Evolutionary conservation across 139 green algal genomes (phyloP).

Genomic region (Diplosphaera chodatii): DNA sequence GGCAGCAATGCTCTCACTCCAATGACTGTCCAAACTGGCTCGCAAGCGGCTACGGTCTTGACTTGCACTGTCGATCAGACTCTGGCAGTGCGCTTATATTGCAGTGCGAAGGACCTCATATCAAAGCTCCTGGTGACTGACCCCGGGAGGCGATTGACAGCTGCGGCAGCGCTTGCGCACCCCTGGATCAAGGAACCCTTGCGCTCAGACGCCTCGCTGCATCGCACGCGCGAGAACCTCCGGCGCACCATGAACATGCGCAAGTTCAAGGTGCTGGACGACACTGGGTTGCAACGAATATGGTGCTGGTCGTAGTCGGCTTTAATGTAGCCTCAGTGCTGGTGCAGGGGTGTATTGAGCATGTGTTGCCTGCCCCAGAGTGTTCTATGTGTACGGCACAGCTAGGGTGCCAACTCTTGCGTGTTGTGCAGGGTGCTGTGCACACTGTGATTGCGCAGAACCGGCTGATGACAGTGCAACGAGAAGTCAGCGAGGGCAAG

Average conservation of each 20-base stretch:
- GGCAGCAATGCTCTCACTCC: no score
- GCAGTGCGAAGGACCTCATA: conserved; percentile 70
- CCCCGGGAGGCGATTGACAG: conserved; percentile 54
- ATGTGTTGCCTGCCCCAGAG: no score
- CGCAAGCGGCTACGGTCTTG: no score
- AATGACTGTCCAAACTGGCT: no score
- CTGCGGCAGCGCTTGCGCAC: conserved; percentile 62
- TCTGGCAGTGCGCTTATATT: neutral
- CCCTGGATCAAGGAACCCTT: conserved; percentile 40
- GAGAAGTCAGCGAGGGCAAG: neutral
- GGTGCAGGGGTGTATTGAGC: no score
- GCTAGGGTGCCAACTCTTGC: no score
- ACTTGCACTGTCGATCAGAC: neutral
- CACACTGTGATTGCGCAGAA: conserved; percentile 20
- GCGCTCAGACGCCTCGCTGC: neutral
- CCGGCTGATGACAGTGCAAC: neutral
- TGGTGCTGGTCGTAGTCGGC: no score
- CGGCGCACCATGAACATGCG: neutral
- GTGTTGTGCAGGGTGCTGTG: conserved; percentile 15
- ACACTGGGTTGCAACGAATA: no score
- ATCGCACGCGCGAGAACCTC: conserved; percentile 11
- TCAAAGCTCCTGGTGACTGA: conserved; percentile 53
- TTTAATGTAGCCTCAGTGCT: no score
- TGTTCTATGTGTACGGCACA: no score
- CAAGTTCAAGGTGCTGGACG: conserved; percentile 6